phyloP scores from a whole-genome alignment of 345 rosid species.

The Lepidium sativum region DNA sequence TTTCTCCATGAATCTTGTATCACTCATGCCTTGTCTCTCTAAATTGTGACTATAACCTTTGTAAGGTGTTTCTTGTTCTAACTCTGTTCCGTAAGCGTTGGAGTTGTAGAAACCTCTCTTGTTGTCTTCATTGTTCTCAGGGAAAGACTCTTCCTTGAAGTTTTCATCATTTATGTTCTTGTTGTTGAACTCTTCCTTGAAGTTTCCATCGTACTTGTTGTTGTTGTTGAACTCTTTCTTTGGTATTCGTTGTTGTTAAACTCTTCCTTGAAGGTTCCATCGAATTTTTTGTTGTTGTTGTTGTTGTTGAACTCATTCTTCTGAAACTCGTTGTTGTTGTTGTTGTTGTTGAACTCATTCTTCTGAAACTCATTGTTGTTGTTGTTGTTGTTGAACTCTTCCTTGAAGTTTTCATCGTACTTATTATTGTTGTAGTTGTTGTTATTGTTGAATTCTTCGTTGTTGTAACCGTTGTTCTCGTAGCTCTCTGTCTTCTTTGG shows the following conservation, averaged over 20 bases:
- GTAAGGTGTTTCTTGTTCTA: constrained; percentile 26
- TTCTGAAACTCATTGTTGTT: background rate
- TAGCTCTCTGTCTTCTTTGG: constrained; percentile 15
- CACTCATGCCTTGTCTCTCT: constrained; percentile 41
- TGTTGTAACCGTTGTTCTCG: constrained; percentile 12
- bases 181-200: constrained; percentile 9
- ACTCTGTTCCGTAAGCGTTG: constrained; percentile 24
- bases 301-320: constrained; percentile 8
- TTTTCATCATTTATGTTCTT: background rate
- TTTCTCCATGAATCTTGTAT: constrained; percentile 40
- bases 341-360: too few relatives aligned
- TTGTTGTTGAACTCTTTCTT: constrained; percentile 11
- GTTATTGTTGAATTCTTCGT: background rate
- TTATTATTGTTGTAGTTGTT: background rate
- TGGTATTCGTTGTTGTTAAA: background rate
- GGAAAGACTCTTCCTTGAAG: constrained; percentile 1
- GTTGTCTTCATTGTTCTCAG: constrained; percentile 11
- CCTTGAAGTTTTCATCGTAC: background rate
- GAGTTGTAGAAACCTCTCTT: constrained; percentile 20
- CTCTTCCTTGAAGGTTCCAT: constrained; percentile 8
- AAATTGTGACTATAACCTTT: constrained; percentile 22
- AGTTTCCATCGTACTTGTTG: constrained; percentile 11
- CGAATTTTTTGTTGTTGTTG: constrained; percentile 8
- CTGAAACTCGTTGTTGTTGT: background rate
- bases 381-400: background rate